These are phyloP conservation scores for Trichoderma endophyticum DNA, from an alignment of 2,329 filamentous ascomycete genomes.

Conservation along the genomic window DNA sequence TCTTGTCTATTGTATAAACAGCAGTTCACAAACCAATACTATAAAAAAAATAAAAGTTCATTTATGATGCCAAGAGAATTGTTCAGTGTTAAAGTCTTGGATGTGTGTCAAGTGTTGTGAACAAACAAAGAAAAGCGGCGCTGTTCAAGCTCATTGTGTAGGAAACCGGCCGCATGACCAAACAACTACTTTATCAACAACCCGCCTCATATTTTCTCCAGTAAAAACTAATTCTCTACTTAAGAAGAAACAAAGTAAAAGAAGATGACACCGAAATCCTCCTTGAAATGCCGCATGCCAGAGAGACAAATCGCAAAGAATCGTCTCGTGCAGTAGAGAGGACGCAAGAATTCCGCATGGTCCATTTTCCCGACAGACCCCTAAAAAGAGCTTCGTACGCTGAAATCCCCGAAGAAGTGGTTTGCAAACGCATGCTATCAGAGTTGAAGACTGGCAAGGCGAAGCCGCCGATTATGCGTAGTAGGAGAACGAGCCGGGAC, in stretches of 20 bases:
- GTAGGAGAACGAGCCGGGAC: not conserved
- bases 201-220: not conserved
- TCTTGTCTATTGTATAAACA: not conserved
- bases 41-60: not conserved
- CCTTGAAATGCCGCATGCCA: not conserved
- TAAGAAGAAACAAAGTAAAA: not conserved
- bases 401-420: conserved; percentile 26
- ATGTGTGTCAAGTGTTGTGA: not conserved
- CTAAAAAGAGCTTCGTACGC: conserved; percentile 21
- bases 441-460: not conserved
- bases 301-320: not conserved
- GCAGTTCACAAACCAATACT: not conserved
- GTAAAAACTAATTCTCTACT: not conserved
- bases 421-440: conserved; percentile 19
- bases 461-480: not conserved
- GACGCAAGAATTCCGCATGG: conserved; percentile 20
- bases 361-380: conserved; percentile 27
- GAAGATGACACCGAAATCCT: not conserved
- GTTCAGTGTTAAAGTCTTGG: not conserved
- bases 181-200: not conserved
- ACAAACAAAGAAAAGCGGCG: not conserved
- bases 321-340: conserved; percentile 5
- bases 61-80: not conserved
- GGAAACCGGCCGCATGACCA: not conserved
- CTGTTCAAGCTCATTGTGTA: not conserved